phyloP scores from a whole-genome alignment of 1,284 basidiomycete species.

The Coniferiporia sulphurascens region DNA sequence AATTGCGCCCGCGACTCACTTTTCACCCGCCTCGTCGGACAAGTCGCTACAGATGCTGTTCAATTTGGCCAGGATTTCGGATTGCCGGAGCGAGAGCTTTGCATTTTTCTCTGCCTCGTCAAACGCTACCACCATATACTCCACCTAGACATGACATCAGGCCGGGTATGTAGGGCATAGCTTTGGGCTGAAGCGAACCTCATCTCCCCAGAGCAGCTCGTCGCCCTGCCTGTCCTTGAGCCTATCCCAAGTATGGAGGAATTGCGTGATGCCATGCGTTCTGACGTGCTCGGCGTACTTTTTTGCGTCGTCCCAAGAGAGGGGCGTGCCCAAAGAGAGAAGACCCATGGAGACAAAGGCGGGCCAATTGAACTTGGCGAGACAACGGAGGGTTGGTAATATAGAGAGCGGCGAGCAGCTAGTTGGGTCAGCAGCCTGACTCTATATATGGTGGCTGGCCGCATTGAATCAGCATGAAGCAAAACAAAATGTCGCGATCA shows the following conservation, averaged over 20 bases:
- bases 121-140: constrained; percentile 93
- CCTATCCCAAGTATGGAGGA: constrained; percentile 88
- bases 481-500: no score
- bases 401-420: background rate
- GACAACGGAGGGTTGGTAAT: background rate
- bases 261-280: constrained; percentile 92
- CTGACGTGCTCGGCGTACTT: constrained; percentile 88
- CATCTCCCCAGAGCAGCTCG: constrained; percentile 97
- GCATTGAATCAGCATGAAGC: no score
- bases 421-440: background rate
- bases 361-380: background rate
- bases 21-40: constrained; percentile 51
- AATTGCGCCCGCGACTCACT: constrained; percentile 38
- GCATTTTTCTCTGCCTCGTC: constrained; percentile 80
- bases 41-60: constrained; percentile 66
- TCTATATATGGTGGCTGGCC: no score
- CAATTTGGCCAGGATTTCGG: constrained; percentile 88
- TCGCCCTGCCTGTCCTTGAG: constrained; percentile 92
- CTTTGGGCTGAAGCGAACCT: constrained; percentile 51
- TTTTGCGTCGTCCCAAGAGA: constrained; percentile 89
- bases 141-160: constrained; percentile 54
- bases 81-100: constrained; percentile 86
- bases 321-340: constrained; percentile 89
- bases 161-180: constrained; percentile 1
- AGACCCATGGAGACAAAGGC: constrained; percentile 72